Conservation (phyloP, 306 rosid species). For the Echinosophora koreensis region DNA sequence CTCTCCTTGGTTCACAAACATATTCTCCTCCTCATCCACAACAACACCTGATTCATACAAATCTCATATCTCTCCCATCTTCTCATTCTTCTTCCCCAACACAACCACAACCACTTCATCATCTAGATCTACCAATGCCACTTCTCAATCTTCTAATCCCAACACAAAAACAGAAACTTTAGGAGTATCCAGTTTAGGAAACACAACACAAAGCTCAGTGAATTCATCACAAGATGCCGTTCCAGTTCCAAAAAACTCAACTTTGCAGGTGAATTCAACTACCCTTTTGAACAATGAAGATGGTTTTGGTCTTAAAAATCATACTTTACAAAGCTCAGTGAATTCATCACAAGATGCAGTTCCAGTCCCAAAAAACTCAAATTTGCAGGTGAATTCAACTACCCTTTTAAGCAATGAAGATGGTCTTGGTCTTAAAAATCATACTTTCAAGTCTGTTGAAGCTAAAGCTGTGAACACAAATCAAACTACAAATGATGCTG, state of each 20-base stretch:
- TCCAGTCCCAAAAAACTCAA: conserved; percentile 9
- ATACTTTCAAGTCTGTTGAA: conserved; percentile 38
- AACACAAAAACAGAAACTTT: conserved; percentile 15
- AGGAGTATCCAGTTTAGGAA: conserved; percentile 34
- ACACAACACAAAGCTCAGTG: conserved; percentile 37
- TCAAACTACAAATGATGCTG: conserved; percentile 45
- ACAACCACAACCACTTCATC: neutral
- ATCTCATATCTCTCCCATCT: conserved; percentile 62
- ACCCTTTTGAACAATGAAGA: conserved; percentile 32
- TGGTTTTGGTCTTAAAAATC: too few species aligned
- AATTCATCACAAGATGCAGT: conserved; percentile 34
- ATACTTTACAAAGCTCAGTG: neutral
- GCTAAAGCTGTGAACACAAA: conserved; percentile 43
- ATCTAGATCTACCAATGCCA: conserved; percentile 65
- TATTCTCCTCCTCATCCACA: conserved; percentile 52
- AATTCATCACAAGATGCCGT: conserved; percentile 34
- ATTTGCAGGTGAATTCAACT: conserved; percentile 39
- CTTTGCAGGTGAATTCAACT: conserved; percentile 39
- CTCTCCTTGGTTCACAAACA: conserved; percentile 70
- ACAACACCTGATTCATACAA: conserved; percentile 34
- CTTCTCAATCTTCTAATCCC: conserved; percentile 44
- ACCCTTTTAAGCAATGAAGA: conserved; percentile 31
- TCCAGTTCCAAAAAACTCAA: conserved; percentile 11
- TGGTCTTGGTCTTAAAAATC: neutral
- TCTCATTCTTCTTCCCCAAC: conserved; percentile 66